Evolutionary conservation across 1,284 basidiomycete genomes (phyloP), one percentile per base, ranked within the genome.

Genomic region (Rhodotorula sp.): DNA sequence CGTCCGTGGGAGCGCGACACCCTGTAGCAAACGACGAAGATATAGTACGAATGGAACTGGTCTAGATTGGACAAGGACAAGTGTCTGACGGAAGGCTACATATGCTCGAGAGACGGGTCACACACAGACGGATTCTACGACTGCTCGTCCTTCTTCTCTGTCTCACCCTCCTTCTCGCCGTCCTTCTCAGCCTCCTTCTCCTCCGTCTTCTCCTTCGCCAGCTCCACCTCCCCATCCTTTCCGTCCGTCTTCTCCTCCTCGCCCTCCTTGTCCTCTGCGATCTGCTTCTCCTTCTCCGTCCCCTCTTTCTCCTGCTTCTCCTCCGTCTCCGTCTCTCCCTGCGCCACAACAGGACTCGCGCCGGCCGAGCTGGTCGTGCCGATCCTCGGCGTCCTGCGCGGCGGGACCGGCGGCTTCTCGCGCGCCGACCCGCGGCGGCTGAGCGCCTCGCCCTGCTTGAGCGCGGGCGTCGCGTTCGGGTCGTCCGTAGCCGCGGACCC

Each of bases 341-440:
- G 27, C 9, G 41, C 7, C 21, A 59, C n/a, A 0, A 48, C 53
- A 7, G 68, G 61, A 27, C 54, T 70, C 9, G 41, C 23, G n/a
- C 59, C 34, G 8, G 53, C 49, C 10, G 54, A 42, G 44, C 62
- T 54, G 5, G 60, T 27, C 49, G 60, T 62, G n/a, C 60, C 64
- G 9, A 64, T 61, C 25, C 64, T 48, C 34, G 61, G 67, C 21
- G 64, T 64, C 48, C 71, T 57, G 14, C 67, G 44, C 52, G 71
- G 71, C 27, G 71, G 71, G 7, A 73, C 64, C 1, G 64, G 64
- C 48, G 71, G 71, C 58, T 72, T 68, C 41, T 57, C 46, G 1
- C 64, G 48, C 2, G 41, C 44, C 23, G 50, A 59, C 19, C 56
- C 69, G 10, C 10, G 17, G n/a, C 58, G 44, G 27, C 58, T 53